Evolutionary conservation across 495 filamentous ascomycete species (phyloP).

Genomic region (Aspergillus mulundensis): DNA sequence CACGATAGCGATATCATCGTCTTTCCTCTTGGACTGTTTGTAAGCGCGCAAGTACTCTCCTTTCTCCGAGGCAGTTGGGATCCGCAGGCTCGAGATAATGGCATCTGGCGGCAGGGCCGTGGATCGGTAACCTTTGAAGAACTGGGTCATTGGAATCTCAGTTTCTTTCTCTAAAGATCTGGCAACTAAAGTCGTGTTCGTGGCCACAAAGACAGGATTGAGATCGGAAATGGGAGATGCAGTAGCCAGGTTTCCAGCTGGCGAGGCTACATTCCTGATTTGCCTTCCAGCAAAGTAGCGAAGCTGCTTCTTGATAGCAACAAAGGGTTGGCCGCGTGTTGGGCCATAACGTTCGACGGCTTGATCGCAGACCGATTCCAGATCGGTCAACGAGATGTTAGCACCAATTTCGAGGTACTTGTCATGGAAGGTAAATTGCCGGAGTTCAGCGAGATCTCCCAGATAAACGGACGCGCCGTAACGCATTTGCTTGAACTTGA

Average conservation of each 20-base stretch:
- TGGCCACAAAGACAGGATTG: constrained; percentile 90
- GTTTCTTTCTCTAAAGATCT: constrained; percentile 65
- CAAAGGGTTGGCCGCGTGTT: constrained; percentile 59
- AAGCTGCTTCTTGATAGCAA: constrained; percentile 71
- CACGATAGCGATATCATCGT: constrained; percentile 96
- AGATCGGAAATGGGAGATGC: constrained; percentile 95
- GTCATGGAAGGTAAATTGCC: constrained; percentile 72
- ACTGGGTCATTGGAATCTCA: constrained; percentile 84
- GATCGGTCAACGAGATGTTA: constrained; percentile 83
- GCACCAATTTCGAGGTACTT: constrained; percentile 84
- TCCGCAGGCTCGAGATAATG: constrained; percentile 79
- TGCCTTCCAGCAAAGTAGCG: constrained; percentile 91
- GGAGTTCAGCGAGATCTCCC: constrained; percentile 85
- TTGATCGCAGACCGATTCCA: constrained; percentile 57
- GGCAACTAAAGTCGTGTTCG: constrained; percentile 74
- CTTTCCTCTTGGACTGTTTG: constrained; percentile 93
- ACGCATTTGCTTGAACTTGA: constrained; percentile 94
- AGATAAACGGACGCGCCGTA: constrained; percentile 89
- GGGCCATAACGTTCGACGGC: constrained; percentile 79
- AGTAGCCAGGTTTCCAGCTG: constrained; percentile 91
- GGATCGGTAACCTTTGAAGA: constrained; percentile 86
- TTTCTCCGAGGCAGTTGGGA: constrained; percentile 63
- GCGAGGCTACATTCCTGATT: constrained; percentile 94
- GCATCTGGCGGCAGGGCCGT: constrained; percentile 80
- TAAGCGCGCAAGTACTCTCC: constrained; percentile 66